These are phyloP conservation scores for Hibiscus mutabilis DNA, from an alignment of 345 rosid genomes.

Conservation along the genomic window DNA sequence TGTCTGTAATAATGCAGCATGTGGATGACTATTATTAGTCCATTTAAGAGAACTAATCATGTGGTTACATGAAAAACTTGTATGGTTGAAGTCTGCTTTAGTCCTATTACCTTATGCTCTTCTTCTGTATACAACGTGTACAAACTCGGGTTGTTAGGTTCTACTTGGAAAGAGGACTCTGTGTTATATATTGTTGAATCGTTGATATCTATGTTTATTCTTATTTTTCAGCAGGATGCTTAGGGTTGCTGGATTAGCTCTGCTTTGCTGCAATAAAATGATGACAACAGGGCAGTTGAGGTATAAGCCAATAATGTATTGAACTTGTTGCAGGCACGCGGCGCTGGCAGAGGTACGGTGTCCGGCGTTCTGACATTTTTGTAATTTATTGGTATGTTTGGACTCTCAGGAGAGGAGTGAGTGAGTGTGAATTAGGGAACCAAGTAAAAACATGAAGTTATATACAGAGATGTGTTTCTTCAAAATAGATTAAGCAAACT, in stretches of 20 bases:
- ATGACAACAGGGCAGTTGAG: not conserved
- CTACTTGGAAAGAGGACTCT: too few relatives aligned
- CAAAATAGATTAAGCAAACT: not conserved
- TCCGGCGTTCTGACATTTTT: not conserved
- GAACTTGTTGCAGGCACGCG: not conserved
- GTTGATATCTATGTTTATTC: too few relatives aligned
- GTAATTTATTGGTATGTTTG: not conserved
- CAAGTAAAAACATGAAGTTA: not conserved
- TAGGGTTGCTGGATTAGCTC: not conserved
- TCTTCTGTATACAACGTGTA: too few relatives aligned
- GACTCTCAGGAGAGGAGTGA: not conserved
- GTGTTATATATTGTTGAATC: too few relatives aligned
- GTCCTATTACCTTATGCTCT: too few relatives aligned
- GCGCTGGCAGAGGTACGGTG: not conserved
- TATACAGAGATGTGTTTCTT: not conserved
- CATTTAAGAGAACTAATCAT: too few relatives aligned
- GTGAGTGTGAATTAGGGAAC: not conserved
- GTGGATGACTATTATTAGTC: too few relatives aligned
- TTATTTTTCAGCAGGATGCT: not conserved
- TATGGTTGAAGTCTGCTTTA: too few relatives aligned
- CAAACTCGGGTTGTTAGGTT: too few relatives aligned
- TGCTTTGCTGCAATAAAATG: not conserved
- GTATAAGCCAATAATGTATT: not conserved
- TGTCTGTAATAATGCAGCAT: too few relatives aligned
- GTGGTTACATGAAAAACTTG: too few relatives aligned